phyloP scores from a whole-genome alignment of 192 early-diverging fungal genomes.

The Podila epigama region DNA sequence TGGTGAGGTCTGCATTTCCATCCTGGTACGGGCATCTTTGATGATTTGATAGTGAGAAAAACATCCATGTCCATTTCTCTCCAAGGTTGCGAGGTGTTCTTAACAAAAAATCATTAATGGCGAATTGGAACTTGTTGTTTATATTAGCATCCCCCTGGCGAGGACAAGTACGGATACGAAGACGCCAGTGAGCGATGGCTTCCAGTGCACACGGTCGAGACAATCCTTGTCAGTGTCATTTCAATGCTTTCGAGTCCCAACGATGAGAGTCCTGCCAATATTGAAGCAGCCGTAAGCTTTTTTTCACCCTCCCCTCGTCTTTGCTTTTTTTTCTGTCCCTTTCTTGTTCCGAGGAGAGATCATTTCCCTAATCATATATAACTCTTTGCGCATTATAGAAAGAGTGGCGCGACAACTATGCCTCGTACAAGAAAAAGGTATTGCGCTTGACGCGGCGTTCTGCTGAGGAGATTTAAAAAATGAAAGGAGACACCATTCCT shows the following conservation, averaged over 20 bases:
- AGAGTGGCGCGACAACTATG: constrained; percentile 76
- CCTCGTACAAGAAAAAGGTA: constrained; percentile 79
- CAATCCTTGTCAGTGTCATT: constrained; percentile 89
- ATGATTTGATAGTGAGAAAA: background rate
- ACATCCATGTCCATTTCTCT: background rate
- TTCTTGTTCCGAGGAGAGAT: background rate
- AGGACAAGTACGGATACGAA: constrained; percentile 94
- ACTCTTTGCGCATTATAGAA: constrained; percentile 56
- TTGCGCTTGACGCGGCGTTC: constrained; percentile 64
- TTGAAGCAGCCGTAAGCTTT: constrained; percentile 87
- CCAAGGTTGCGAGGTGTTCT: background rate
- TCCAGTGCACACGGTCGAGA: constrained; percentile 95
- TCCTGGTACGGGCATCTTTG: constrained; percentile 70
- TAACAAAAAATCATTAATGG: background rate
- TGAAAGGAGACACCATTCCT: no score
- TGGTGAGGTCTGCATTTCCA: constrained; percentile 97
- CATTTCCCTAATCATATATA: background rate
- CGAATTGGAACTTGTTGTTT: background rate
- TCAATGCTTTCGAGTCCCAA: constrained; percentile 93
- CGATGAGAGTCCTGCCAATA: constrained; percentile 94
- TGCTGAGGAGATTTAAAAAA: constrained; percentile 55
- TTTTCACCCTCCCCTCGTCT: constrained; percentile 2
- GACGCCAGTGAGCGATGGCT: constrained; percentile 90
- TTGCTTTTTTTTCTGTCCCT: background rate
- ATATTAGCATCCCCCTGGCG: constrained; percentile 73